Base-by-base conservation (phyloP, 257 asterid species). In the Eustoma russellianum region DNA sequence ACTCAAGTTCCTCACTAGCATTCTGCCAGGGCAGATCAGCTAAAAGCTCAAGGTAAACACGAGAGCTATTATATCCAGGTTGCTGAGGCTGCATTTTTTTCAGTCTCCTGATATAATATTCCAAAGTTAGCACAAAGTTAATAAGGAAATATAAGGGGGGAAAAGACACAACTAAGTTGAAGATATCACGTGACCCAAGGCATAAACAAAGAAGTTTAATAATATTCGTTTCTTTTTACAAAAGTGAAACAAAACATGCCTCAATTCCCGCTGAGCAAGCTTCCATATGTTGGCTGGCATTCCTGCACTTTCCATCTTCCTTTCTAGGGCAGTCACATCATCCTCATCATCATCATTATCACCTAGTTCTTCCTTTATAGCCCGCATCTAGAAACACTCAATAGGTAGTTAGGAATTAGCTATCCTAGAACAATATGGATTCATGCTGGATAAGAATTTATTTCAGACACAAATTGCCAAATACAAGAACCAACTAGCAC, bases 1-100 rank as follows among this genome's bases (percentile, higher is more conserved):
- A 69, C 62, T 83, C 93, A 56, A 0, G 76, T 73, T 81, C 95
- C 73, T 81, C 95, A 61, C 95, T 85, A 65, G 85, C 82, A 57
- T 81, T 88, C 72, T 85, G 88, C 99, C 97, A 92, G 41, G 99
- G 97, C 61, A 92, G 81, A 59, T 92, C 99, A 55, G 97, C 93
- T 70, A 92, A 90, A 77, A 92, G 89, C 69, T 92, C 99, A 71
- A 92, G 90, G 79, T 92, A 92, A 38, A 76, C 84, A 13, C 93
- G 95, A 41, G 95, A 85, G 73, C 95, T 88, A 72, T 76, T 88
- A 68, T 92, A 92, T 59, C 97, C 99, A 72, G 95, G 99, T 74
- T 88, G 97, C 75, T 85, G 97, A 48, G 97, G 95, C 83, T 92
- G 99, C 97, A 92, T 92, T 74, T 92, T 92, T 72, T 92, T 92